Evolutionary conservation across 495 filamentous ascomycete species (phyloP).

Genomic region (Daldinia grandis): DNA sequence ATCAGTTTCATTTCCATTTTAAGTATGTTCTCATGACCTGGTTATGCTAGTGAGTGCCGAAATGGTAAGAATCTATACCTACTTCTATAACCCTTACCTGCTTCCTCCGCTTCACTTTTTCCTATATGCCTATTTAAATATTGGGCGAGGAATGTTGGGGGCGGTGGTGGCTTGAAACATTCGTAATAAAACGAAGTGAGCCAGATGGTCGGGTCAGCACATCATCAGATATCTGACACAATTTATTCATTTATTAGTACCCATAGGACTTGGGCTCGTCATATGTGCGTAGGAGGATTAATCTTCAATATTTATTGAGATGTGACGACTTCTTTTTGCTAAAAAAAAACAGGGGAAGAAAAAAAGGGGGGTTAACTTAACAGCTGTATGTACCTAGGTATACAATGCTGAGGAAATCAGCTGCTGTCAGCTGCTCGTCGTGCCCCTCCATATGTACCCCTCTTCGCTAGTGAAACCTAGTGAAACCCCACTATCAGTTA

Average conservation of each 20-base stretch:
- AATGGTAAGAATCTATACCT: not conserved
- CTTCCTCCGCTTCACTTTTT: not conserved
- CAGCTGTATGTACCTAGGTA: no score
- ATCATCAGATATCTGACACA: not conserved
- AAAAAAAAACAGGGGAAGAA: no score
- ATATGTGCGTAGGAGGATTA: not conserved
- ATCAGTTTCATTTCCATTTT: not conserved
- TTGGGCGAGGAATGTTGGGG: slow-evolving; percentile 1
- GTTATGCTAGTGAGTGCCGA: not conserved
- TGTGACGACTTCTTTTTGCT: not conserved
- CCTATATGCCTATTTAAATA: not conserved
- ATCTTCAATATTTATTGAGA: not conserved
- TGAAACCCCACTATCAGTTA: slow-evolving; percentile 20
- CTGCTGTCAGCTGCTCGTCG: slow-evolving; percentile 31
- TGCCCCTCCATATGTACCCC: slow-evolving; percentile 39
- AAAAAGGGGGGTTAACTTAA: not conserved
- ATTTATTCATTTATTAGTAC: not conserved
- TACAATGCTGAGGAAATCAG: slow-evolving; percentile 2
- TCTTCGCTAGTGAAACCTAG: slow-evolving; percentile 3
- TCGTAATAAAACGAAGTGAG: slow-evolving; percentile 11
- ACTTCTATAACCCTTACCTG: not conserved
- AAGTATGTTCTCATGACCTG: not conserved
- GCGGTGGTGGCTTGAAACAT: slow-evolving; percentile 14
- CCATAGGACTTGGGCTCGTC: not conserved
- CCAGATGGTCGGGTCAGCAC: slow-evolving; percentile 22